Evolutionary conservation across 164 flowering plant species (phyloP).

Genomic region (Macadamia integrifolia): DNA sequence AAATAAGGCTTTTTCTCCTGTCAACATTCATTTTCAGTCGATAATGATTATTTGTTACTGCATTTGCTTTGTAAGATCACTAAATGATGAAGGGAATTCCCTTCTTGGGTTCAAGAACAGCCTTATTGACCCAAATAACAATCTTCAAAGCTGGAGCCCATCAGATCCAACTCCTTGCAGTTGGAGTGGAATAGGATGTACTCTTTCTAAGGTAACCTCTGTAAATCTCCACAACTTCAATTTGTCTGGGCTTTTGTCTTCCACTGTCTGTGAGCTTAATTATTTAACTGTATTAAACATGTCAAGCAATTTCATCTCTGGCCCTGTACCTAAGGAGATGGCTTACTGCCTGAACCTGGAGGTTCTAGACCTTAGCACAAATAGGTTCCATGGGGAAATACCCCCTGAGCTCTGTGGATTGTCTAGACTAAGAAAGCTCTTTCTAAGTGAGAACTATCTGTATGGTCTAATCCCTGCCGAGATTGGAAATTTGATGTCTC

Average conservation of each 20-base stretch:
- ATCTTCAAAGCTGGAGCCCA: constrained; percentile 39
- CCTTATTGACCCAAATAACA: constrained; percentile 26
- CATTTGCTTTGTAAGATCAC: constrained; percentile 16
- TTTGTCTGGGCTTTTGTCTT: constrained; percentile 45
- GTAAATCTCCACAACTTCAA: constrained; percentile 28
- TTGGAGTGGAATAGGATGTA: constrained; percentile 47
- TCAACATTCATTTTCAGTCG: constrained; percentile 2
- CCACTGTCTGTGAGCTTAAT: constrained; percentile 35
- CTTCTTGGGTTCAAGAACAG: constrained; percentile 40
- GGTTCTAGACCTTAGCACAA: constrained; percentile 47
- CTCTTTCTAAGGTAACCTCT: constrained; percentile 29
- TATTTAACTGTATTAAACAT: constrained; percentile 29
- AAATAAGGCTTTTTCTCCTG: neutral
- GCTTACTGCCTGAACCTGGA: constrained; percentile 27
- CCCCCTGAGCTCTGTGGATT: constrained; percentile 29
- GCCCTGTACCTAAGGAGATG: constrained; percentile 37
- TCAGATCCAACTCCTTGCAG: constrained; percentile 34
- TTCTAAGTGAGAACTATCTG: constrained; percentile 43
- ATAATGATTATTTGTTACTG: constrained; percentile 9
- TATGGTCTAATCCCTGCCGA: constrained; percentile 37
- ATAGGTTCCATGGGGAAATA: constrained; percentile 40
- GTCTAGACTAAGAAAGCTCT: constrained; percentile 32
- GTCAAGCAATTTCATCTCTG: constrained; percentile 45
- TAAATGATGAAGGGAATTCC: constrained; percentile 37
- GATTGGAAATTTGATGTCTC: constrained; percentile 30